These are phyloP conservation scores for Saccharomycopsis capsularis DNA, from an alignment of 805 yeast species.

Conservation along the genomic window DNA sequence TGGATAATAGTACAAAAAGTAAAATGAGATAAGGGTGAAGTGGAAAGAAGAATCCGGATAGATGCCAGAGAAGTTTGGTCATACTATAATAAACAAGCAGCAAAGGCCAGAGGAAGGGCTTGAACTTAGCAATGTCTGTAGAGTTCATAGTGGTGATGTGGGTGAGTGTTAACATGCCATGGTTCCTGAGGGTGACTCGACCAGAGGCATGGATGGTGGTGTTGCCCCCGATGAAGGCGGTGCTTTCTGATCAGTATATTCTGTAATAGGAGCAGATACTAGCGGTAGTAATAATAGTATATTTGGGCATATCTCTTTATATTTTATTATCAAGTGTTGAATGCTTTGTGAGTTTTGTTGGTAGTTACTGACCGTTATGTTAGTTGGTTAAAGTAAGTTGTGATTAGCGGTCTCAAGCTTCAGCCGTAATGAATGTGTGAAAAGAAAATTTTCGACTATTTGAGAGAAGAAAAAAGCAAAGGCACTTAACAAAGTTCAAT, in stretches of 20 bases:
- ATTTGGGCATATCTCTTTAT: conserved; percentile 1
- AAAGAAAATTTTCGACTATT: no score
- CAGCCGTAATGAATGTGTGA: no score
- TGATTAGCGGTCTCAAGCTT: no score
- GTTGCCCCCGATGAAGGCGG: conserved; percentile 17
- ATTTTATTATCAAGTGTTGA: neutral
- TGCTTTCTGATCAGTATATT: conserved; percentile 10
- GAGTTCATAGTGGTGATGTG: conserved; percentile 16
- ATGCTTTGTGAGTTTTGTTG: neutral
- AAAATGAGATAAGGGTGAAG: neutral
- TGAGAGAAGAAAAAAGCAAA: no score
- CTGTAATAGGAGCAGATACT: conserved; percentile 21
- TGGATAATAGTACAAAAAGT: neutral
- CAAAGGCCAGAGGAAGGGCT: conserved; percentile 19
- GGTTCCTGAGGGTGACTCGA: conserved; percentile 13
- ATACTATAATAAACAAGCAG: conserved; percentile 17
- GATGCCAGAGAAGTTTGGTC: neutral
- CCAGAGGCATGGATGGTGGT: conserved; percentile 15
- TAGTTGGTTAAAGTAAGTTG: no score
- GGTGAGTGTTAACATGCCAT: conserved; percentile 21
- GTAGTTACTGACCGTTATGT: no score
- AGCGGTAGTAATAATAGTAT: conserved; percentile 20
- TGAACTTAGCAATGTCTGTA: conserved; percentile 13
- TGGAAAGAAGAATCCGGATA: neutral
- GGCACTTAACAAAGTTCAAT: no score